A percentile compares a stretch with the other conserved stretches of the same genome.
Conservation (phyloP, 768 basidiomycete genomes). For the Calocybe cyanea region DNA sequence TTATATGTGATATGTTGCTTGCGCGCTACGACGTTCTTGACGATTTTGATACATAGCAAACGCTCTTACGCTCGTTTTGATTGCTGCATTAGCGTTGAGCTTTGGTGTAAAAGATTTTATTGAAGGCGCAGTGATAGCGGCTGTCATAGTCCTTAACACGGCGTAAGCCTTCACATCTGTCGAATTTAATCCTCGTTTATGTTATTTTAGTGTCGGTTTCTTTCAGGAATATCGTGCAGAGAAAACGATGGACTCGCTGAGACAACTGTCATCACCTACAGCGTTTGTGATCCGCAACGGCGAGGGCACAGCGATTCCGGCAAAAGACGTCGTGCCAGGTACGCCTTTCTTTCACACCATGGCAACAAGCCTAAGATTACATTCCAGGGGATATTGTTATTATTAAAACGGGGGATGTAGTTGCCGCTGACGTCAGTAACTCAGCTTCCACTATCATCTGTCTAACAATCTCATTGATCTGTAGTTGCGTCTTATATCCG, state of each 20-base stretch:
- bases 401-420: conserved; percentile 37
- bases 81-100: conserved; percentile 44
- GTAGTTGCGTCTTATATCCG: conserved; percentile 38
- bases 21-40: not conserved
- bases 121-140: conserved; percentile 48
- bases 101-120: conserved; percentile 54
- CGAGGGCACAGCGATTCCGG: conserved; percentile 35
- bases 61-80: conserved; percentile 33
- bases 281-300: conserved; percentile 41
- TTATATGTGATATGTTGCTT: not conserved
- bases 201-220: conserved; percentile 33
- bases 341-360: conserved; percentile 2
- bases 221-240: conserved; percentile 46
- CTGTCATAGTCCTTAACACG: conserved; percentile 39
- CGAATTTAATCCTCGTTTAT: too few species aligned
- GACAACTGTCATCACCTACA: conserved; percentile 43
- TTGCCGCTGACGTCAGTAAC: conserved; percentile 39
- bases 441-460: not conserved
- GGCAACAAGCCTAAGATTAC: not conserved
- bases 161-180: conserved; percentile 19
- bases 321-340: conserved; percentile 39
- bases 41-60: conserved; percentile 26
- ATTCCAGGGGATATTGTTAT: conserved; percentile 33
- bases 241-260: conserved; percentile 48
- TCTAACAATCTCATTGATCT: conserved; percentile 1